Evolutionary conservation across 768 basidiomycete species (phyloP).

Genomic region (Boletus rubroflammeus): DNA sequence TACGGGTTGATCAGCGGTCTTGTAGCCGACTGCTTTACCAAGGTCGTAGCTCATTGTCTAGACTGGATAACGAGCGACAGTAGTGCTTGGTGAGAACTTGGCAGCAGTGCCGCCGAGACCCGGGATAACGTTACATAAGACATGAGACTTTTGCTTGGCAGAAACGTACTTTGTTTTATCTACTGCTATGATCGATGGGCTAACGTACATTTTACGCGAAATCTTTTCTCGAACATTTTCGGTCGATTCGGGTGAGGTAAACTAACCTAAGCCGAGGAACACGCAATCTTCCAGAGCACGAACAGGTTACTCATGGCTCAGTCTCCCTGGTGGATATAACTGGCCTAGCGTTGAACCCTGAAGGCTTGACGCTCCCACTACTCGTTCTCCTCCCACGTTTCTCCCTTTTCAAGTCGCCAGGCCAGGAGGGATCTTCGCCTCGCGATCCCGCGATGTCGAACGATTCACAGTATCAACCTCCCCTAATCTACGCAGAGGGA

Average conservation of each 20-base stretch:
- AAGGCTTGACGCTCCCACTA: not conserved
- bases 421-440: not conserved
- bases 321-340: not conserved
- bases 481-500: conserved; percentile 22
- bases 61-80: not conserved
- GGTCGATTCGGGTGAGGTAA: not conserved
- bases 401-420: not conserved
- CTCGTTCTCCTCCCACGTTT: conserved; percentile 3
- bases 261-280: not conserved
- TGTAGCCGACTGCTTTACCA: conserved; percentile 60
- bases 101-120: no score
- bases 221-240: no score
- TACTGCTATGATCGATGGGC: no score
- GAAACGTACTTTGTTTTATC: not conserved
- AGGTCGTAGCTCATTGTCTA: conserved; percentile 53
- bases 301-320: no score
- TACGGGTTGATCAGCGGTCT: conserved; percentile 52
- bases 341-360: not conserved
- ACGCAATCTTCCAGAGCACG: not conserved
- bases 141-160: not conserved
- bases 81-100: not conserved
- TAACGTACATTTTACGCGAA: no score
- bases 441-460: conserved; percentile 16
- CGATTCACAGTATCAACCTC: conserved; percentile 10
- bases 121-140: not conserved